Conservation (phyloP, 1,139 yeast genomes). For the Taphrina communis region DNA sequence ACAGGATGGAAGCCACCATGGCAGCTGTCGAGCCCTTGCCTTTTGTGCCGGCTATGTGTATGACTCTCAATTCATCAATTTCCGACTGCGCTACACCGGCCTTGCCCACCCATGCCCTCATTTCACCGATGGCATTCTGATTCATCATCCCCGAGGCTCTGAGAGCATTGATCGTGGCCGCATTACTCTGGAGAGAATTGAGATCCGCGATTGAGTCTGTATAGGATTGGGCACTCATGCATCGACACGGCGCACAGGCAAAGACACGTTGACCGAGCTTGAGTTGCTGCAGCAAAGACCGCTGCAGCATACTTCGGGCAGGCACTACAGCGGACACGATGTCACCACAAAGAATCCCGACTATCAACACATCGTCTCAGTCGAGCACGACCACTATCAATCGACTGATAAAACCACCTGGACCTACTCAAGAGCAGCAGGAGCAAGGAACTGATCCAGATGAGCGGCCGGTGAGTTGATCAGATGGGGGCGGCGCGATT, state of each 20-base stretch:
- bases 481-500: constrained; percentile 1
- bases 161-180: constrained; percentile 83
- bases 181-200: constrained; percentile 88
- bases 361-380: too few relatives aligned
- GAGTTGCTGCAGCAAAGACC: not conserved
- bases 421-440: too few relatives aligned
- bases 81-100: constrained; percentile 75
- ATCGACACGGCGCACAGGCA: not conserved
- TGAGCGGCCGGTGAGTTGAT: too few relatives aligned
- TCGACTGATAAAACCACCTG: too few relatives aligned
- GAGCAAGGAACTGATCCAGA: too few relatives aligned
- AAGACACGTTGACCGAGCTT: not conserved
- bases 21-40: constrained; percentile 99
- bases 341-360: too few relatives aligned
- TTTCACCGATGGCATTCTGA: constrained; percentile 78
- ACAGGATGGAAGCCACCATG: constrained; percentile 79
- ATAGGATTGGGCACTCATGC: constrained; percentile 8
- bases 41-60: constrained; percentile 96
- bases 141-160: constrained; percentile 75
- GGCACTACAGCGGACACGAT: too few relatives aligned
- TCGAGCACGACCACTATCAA: not conserved
- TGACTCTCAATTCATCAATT: constrained; percentile 73
- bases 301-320: not conserved
- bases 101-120: constrained; percentile 87
- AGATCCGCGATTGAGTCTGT: constrained; percentile 81